Evolutionary conservation across 2,329 filamentous ascomycete species (phyloP), one percentile per base, ranked within the genome.

Genomic region (Fusarium anthophilum): DNA sequence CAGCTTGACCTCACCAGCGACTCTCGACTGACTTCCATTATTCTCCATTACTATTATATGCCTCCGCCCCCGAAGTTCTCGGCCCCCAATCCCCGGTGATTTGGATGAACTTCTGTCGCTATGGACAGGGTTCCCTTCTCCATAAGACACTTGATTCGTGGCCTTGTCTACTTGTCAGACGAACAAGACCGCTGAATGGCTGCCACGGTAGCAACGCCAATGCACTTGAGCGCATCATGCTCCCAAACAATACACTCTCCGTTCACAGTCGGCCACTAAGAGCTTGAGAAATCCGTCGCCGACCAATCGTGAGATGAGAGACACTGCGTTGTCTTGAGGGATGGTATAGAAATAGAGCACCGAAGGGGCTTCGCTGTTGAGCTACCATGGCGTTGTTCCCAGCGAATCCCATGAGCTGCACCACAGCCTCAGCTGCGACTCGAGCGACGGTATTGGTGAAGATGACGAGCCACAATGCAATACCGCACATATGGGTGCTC

Each of bases 131-230:
- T 62, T 74, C 44, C 57, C 57, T 41, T 50, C 28, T 39, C n/a
- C 55, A 50, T 26, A 20, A 47, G 41, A 47, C 24, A 20, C 43
- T 54, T 69, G 50, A 78, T 78, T 78, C 73, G 76, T 76, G 73
- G 76, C 76, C 76, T 76, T 74, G 76, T 71, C 57, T 59, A 47
- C 45, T 70, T 44, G 35, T 63, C 51, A 64, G 72, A 61, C 62
- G 53, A 55, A 65, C 64, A 54, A 63, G 70, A 61, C 69, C 58
- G 67, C 59, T 75, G 51, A 70, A 63, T 72, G 70, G 73, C 73
- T 70, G 72, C 72, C 66, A 70, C 65, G 63, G 70, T 65, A 69
- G 72, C 73, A 76, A 69, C 62, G 51, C 70, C 74, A 72, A 76
- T 70, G 73, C 70, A 77, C 57, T 67, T 58, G 38, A 50, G 53